Evolutionary conservation across 2,329 filamentous ascomycete species (phyloP).

Genomic region (Geosmithia putterillii): DNA sequence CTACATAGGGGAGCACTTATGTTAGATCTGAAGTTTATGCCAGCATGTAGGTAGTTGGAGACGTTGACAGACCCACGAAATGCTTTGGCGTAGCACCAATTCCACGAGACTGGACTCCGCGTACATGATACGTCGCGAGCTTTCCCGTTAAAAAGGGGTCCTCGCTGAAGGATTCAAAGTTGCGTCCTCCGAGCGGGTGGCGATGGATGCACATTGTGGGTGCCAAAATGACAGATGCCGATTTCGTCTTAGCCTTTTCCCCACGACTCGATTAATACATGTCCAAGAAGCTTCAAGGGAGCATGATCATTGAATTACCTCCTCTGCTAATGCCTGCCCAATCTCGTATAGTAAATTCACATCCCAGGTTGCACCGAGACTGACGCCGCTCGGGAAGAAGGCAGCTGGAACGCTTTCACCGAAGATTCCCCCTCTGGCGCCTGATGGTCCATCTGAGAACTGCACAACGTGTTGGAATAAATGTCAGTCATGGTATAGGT

Average conservation of each 20-base stretch:
- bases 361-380: slow-evolving; percentile 71
- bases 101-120: slow-evolving; percentile 14
- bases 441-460: slow-evolving; percentile 54
- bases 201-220: slow-evolving; percentile 76
- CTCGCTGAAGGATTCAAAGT: slow-evolving; percentile 80
- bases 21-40: no score
- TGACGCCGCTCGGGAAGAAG: slow-evolving; percentile 62
- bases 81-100: slow-evolving; percentile 6
- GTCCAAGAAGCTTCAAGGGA: no score
- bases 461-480: no score
- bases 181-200: slow-evolving; percentile 67
- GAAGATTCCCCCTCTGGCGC: slow-evolving; percentile 55
- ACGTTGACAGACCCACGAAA: slow-evolving; percentile 11
- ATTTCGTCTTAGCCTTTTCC: slow-evolving; percentile 59
- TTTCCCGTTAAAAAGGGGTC: slow-evolving; percentile 68
- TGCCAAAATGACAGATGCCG: slow-evolving; percentile 60
- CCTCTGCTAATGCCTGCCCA: slow-evolving; percentile 36
- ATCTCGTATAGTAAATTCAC: slow-evolving; percentile 55
- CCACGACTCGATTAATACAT: slow-evolving; percentile 34
- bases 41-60: no score
- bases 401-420: slow-evolving; percentile 24
- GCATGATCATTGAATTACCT: no score
- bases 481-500: no score
- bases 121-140: slow-evolving; percentile 38
- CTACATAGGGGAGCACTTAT: no score